Evolutionary conservation across 140 eudicot genomes (phyloP), one percentile per base, ranked within the genome.

Genomic region (Artemisia princeps): DNA sequence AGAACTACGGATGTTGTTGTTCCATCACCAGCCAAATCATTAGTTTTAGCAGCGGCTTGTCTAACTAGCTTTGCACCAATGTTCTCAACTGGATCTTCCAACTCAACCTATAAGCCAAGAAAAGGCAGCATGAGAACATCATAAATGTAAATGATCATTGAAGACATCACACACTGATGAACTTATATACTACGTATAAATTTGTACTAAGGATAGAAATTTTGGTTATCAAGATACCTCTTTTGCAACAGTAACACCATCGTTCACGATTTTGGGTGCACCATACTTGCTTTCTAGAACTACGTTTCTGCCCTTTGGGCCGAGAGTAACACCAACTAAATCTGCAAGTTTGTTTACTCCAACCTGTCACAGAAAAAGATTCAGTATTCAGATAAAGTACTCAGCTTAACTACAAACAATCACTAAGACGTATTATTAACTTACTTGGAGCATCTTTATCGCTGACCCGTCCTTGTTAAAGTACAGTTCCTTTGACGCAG

Each of bases 11-110:
- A 91, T 40, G 97, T 91, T 2, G 97, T 87, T 9, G 97, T 91
- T 60, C 97, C 96, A 74, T 91, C 96, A 60, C 97, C 96, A 55
- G 96, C 97, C 80, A 91, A 78, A 42, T 87, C 97, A 78, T 91
- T 91, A 62, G 96, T 91, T 75, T 85, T 91, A 4, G 96, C 89
- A 81, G 97, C 95, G 0, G 96, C 97, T 78, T 91, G 96, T 73
- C 96, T 81, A 52, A 91, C 97, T 62, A 91, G 68, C 64, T 82
- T 85, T 51, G 96, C 97, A 57, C 97, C 96, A 67, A 91, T 91
- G 74, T 91, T 87, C 73, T 87, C 97, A 16, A 87, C 96, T 12
- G 72, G 77, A 26, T 73, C 77, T 26, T 73, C 77, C 55, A 73
- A 55, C 0, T 73, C 70, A 37, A 62, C 68, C 69, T 58, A 19